A percentile compares a stretch with the other conserved stretches of the same genome.
phyloP scores from a whole-genome alignment of 371 early-diverging fungal species.

The Lichtheimia hyalospora region DNA sequence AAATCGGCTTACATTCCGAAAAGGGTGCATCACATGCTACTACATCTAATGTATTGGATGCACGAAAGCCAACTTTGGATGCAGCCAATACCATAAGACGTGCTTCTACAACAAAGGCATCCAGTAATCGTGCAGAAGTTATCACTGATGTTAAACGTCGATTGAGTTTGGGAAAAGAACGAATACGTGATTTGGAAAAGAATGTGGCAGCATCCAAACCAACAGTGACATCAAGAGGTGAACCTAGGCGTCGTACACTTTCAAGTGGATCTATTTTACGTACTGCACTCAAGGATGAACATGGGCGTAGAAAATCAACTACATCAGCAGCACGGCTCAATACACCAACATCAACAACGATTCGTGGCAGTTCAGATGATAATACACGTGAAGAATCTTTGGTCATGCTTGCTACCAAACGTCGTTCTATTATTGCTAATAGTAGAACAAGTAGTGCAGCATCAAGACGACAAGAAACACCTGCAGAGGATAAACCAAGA shows the following conservation, averaged over 20 bases:
- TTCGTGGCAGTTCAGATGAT: not conserved
- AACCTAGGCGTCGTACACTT: slow-evolving; percentile 29
- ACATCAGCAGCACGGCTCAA: not conserved
- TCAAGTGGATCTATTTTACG: slow-evolving; percentile 28
- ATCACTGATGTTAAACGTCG: slow-evolving; percentile 25
- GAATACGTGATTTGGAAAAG: slow-evolving; percentile 24
- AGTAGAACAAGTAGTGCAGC: slow-evolving; percentile 16
- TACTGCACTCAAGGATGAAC: slow-evolving; percentile 7
- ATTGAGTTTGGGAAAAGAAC: slow-evolving; percentile 30
- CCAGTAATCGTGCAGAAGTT: slow-evolving; percentile 6
- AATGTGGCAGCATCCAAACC: not conserved
- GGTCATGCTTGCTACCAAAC: slow-evolving; percentile 16
- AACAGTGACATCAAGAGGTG: not conserved
- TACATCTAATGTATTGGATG: slow-evolving; percentile 11
- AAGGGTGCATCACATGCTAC: slow-evolving; percentile 14
- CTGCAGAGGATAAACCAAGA: slow-evolving; percentile 8
- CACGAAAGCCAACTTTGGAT: slow-evolving; percentile 4
- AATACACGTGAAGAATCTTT: slow-evolving; percentile 15
- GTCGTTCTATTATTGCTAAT: slow-evolving; percentile 14
- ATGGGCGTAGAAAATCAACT: slow-evolving; percentile 19
- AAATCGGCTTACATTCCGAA: slow-evolving; percentile 23
- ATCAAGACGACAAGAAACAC: slow-evolving; percentile 6
- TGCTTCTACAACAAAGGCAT: not conserved
- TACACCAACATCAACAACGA: not conserved
- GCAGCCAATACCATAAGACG: slow-evolving; percentile 5